phyloP scores from a whole-genome alignment of 2,329 filamentous ascomycete species.

The Pseudogymnoascus sp. region DNA sequence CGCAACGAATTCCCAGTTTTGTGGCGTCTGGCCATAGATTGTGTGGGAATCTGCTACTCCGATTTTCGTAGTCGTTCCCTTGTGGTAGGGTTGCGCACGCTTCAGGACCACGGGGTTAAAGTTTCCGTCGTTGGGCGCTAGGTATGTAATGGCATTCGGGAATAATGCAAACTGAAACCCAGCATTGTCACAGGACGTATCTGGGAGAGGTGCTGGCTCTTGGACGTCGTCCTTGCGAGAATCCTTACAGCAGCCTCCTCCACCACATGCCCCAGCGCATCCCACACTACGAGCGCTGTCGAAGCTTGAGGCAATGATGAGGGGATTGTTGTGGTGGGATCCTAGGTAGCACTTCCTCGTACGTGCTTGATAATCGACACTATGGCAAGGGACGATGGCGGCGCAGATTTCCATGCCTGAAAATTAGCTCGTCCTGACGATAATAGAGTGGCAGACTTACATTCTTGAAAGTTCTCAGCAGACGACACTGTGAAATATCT shows the following conservation, averaged over 20 bases:
- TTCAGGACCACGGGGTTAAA: neutral
- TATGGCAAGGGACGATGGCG: conserved; percentile 14
- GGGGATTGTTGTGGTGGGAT: conserved; percentile 15
- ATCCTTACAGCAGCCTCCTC: conserved; percentile 12
- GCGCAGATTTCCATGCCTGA: conserved; percentile 15
- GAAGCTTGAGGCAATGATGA: conserved; percentile 12
- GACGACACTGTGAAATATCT: conserved; percentile 4
- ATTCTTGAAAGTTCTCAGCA: neutral
- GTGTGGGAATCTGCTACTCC: neutral
- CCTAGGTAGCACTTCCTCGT: conserved; percentile 15
- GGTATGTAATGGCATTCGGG: conserved; percentile 13
- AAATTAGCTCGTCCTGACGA: conserved; percentile 14
- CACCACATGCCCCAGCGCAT: conserved; percentile 13
- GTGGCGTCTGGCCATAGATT: conserved; percentile 13
- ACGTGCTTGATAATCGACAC: conserved; percentile 15
- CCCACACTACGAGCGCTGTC: conserved; percentile 15
- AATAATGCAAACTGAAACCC: conserved; percentile 14
- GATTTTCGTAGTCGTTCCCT: neutral
- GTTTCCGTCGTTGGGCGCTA: neutral
- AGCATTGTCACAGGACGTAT: conserved; percentile 16
- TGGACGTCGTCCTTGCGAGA: conserved; percentile 8
- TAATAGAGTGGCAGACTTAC: conserved; percentile 10
- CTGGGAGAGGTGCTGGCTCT: conserved; percentile 13
- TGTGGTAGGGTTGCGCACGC: neutral
- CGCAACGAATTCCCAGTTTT: conserved; percentile 10